Evolutionary conservation across 129 eudicot genomes (phyloP), one percentile per base, ranked within the genome.

Genomic region (Saposhnikovia divaricata): DNA sequence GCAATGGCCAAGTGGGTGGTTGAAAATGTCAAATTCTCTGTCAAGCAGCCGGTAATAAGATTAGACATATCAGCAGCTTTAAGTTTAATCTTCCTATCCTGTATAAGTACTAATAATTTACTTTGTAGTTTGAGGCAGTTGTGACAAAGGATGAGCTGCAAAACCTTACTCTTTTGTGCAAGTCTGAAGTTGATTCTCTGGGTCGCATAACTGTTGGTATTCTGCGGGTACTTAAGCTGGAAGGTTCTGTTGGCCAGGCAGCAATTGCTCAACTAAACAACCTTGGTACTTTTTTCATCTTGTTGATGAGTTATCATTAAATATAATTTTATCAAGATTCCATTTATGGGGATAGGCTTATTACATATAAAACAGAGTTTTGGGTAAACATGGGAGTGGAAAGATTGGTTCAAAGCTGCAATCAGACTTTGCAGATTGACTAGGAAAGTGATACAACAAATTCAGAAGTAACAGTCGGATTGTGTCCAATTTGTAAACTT

Each of bases 71-170:
- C 44, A 25, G 44, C 14, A 31, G 38, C 7, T 73, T 15, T 28
- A 9, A 40, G 37, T 39, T 47, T 46, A 13, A 25, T 44, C 72
- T 78, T 27, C n/a, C 47, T 44, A 39, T 55, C 77, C 13, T 78
- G 39, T 12, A 25, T 38, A 34, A 79, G 72, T 53, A 51, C 61
- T 76, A 80, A 66, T 74, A 72, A 76, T 47, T 44, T 61, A 37
- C 23, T 55, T 34, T 38, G 78, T 79, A 95, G 99, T 92, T 96
- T 82, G 99, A 96, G 90, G 99, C 97, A 40, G 85, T 85, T 68
- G 96, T 95, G 80, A 92, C 90, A 53, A 95, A 90, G 86, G 90
- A 89, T 82, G 99, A 95, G 87, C 87, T 95, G 71, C 93, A 92
- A 66, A 86, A 95, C 77, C 90, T 95, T 80, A 88, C 90, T 80